phyloP scores from a whole-genome alignment of 2,329 filamentous ascomycete species.

The Acrocalymma vagum region DNA sequence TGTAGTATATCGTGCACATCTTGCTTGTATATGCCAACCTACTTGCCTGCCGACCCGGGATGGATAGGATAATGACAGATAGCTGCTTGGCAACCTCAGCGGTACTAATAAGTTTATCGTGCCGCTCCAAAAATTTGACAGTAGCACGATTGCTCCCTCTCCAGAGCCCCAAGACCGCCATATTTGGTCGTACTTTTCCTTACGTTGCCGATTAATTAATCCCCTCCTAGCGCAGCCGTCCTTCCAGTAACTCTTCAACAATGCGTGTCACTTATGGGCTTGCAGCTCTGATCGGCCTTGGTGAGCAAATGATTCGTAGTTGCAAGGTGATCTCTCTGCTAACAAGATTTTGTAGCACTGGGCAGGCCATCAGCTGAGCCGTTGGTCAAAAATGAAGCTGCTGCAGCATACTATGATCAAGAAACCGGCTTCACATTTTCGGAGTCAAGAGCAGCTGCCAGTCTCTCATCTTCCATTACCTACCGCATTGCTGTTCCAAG shows the following conservation, averaged over 20 bases:
- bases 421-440: constrained; percentile 46
- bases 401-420: constrained; percentile 29
- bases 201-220: constrained; percentile 14
- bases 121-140: constrained; percentile 19
- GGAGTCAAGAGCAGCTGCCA: constrained; percentile 37
- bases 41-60: constrained; percentile 29
- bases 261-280: constrained; percentile 32
- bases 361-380: constrained; percentile 20
- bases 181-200: constrained; percentile 7
- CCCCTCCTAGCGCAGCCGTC: constrained; percentile 2
- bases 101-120: constrained; percentile 32
- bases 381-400: constrained; percentile 10
- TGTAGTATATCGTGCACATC: constrained; percentile 35
- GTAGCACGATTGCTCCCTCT: constrained; percentile 18
- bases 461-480: constrained; percentile 32
- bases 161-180: constrained; percentile 5
- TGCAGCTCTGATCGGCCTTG: constrained; percentile 26
- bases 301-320: constrained; percentile 16
- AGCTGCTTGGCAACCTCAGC: constrained; percentile 31
- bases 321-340: constrained; percentile 6
- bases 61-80: constrained; percentile 29
- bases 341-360: constrained; percentile 18
- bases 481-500: constrained; percentile 39
- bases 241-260: constrained; percentile 6
- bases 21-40: constrained; percentile 32